Conservation (phyloP, 2,329 filamentous ascomycete species). For the Cladophialophora immunda region DNA sequence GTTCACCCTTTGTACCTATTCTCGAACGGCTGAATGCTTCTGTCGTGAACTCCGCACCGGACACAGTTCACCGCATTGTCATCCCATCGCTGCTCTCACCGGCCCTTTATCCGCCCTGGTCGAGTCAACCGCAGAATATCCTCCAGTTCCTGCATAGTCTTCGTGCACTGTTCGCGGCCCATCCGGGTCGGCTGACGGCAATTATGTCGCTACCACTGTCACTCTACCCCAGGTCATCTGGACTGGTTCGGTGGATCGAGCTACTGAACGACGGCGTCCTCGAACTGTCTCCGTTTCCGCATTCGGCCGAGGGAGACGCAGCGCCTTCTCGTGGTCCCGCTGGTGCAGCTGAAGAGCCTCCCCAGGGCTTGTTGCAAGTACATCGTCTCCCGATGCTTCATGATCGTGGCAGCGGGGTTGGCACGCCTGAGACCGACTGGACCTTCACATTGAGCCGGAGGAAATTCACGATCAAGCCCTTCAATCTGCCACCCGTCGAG, state of each 20-base stretch:
- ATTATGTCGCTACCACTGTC: conserved; percentile 81
- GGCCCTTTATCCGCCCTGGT: conserved; percentile 76
- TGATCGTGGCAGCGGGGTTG: conserved; percentile 81
- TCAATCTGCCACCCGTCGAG: conserved; percentile 85
- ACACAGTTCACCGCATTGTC: conserved; percentile 77
- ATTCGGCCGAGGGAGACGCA: conserved; percentile 58
- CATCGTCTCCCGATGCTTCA: conserved; percentile 85
- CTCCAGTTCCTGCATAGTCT: conserved; percentile 84
- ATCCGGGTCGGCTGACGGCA: conserved; percentile 71
- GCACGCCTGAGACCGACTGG: conserved; percentile 80
- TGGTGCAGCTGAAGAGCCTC: conserved; percentile 73
- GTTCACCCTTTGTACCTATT: conserved; percentile 70
- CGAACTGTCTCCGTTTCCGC: conserved; percentile 80
- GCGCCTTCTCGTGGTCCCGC: conserved; percentile 40
- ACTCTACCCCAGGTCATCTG: conserved; percentile 77
- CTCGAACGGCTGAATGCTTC: conserved; percentile 63
- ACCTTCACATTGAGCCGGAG: conserved; percentile 87
- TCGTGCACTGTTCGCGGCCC: conserved; percentile 75
- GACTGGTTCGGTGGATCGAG: conserved; percentile 86
- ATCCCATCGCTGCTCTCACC: conserved; percentile 88
- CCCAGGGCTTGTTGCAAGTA: conserved; percentile 85
- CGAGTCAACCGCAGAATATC: conserved; percentile 74
- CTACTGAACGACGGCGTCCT: conserved; percentile 83
- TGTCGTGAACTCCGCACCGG: conserved; percentile 65
- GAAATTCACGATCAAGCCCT: conserved; percentile 86